Evolutionary conservation across 73 alveolate genomes (phyloP), one percentile per base, ranked within the genome.

Genomic region (Symbiodinium natans): DNA sequence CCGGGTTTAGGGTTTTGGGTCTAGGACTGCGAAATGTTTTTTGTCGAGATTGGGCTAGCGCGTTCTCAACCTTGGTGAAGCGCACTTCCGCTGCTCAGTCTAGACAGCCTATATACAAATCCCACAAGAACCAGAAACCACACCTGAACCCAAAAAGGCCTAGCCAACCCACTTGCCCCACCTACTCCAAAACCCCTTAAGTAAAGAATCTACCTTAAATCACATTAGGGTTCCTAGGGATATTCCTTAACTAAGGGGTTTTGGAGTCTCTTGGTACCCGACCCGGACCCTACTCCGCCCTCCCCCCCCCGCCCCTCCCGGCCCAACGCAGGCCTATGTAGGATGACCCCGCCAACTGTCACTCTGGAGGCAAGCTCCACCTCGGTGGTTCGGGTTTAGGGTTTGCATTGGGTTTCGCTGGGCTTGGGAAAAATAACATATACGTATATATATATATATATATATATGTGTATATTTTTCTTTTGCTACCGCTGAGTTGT

Each of bases 281-380:
- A n/a, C n/a, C n/a, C n/a, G n/a, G n/a, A n/a, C n/a, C n/a, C n/a
- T n/a, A n/a, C n/a, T n/a, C n/a, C n/a, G n/a, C n/a, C n/a, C n/a
- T n/a, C n/a, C n/a, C n/a, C n/a, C n/a, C n/a, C n/a, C n/a, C n/a
- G n/a, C n/a, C n/a, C n/a, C n/a, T n/a, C n/a, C n/a, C n/a, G n/a
- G n/a, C n/a, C n/a, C 36, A 46, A 6, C 59, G 93, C 46, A 27
- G 99, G 99, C 59, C 99, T 92, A 36, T 99, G 99, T 73, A 99
- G 84, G 83, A 99, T 96, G 21, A 99, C 99, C 9, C 99, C 99
- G n/a, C 99, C 99, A 33, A 99, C 95, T 34, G 92, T 92, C 86
- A 99, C 99, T 93, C 99, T 98, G 93, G 99, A 99, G 56, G 99
- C 99, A 39, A 99, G 99, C 98, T 98, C 97, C 48, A 90, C 97